Base-by-base conservation (phyloP, 208 protist genomes). In the Trypanosoma rangeli region DNA sequence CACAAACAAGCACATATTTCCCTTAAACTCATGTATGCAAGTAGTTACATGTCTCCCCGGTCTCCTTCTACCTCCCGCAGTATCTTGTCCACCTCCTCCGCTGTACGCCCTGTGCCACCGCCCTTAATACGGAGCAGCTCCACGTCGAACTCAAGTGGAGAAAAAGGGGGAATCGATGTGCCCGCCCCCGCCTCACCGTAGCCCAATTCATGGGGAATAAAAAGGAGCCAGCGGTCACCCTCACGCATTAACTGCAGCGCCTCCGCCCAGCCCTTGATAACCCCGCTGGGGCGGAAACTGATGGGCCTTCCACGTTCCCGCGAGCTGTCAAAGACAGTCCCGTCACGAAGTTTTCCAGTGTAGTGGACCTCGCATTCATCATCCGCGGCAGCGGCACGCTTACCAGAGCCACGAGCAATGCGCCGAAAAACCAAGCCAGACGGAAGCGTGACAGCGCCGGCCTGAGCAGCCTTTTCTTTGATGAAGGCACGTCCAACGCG, bases 231-330 rank as follows among this genome's bases (percentile, higher is more conserved):
- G 26, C 58, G 64, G 65, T 96, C 91, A 0, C 91, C 91, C 64
- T 92, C 87, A 22, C 85, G 85, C 91, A 96, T 96, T n/a, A 90
- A 63, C 80, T 91, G 73, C 71, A 96, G 78, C 48, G 84, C 89
- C 71, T 96, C 88, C 29, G 60, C 64, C 84, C 89, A 82, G 26
- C 79, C 89, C 0, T 59, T 61, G 22, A 92, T 83, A 9, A 96
- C 71, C 53, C 88, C 59, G 0, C 59, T 73, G 5, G 87, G 85
- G 15, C 69, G 61, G 42, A 96, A 91, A 5, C 42, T 66, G 35
- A 82, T 67, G n/a, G 94, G 87, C 55, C 79, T 67, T 16, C 79
- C 78, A 18, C 76, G 42, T 24, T 82, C 39, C 39, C 75, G 84
- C 3, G 82, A 90, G 70, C 67, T 83, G 37, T 94, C 86, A 28